A percentile compares a stretch with the other conserved stretches of the same genome.
Conservation (phyloP, 441 rosid genomes). For the Aleurites moluccanus region DNA sequence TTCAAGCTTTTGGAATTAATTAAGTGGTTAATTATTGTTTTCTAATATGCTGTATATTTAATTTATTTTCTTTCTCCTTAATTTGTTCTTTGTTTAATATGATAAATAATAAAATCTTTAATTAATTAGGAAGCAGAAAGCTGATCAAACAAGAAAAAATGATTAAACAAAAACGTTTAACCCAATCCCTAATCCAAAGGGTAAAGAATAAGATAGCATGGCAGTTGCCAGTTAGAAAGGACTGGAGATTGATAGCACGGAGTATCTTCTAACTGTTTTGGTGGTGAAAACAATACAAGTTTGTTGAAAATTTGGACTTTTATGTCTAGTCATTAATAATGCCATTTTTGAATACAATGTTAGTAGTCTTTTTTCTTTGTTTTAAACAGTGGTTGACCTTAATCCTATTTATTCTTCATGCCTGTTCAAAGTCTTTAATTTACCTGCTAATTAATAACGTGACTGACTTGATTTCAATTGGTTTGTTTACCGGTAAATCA, state of each 20-base stretch:
- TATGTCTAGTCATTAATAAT: neutral
- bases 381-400: neutral
- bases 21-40: no score
- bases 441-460: no score
- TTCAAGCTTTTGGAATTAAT: no score
- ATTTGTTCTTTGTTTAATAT: no score
- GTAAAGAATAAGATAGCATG: neutral
- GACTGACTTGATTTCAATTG: no score
- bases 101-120: neutral
- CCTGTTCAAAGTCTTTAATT: neutral
- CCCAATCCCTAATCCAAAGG: neutral
- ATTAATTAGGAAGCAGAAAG: neutral
- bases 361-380: neutral
- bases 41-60: no score
- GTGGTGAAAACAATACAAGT: neutral
- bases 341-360: neutral
- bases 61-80: no score
- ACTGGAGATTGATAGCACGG: no score
- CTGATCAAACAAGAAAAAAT: neutral
- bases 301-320: neutral
- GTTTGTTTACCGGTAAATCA: no score
- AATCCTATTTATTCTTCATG: no score
- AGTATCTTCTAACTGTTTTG: no score
- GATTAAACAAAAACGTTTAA: neutral
- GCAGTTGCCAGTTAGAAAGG: conserved; percentile 11